Evolutionary conservation across 192 early-diverging fungal species (phyloP).

Genomic region (Podila epigama): DNA sequence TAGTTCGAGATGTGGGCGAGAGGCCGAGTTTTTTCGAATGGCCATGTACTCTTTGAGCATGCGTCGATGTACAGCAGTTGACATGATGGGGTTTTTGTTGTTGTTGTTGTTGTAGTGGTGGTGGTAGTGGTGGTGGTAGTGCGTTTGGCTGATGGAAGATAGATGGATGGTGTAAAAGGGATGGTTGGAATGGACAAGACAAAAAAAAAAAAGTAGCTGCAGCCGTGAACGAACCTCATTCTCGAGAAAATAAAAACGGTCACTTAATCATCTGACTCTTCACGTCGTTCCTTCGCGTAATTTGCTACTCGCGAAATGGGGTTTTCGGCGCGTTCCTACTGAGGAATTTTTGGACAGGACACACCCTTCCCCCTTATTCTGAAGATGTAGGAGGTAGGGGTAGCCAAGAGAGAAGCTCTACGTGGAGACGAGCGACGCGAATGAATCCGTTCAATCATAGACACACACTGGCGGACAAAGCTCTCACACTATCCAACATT

Average conservation of each 20-base stretch:
- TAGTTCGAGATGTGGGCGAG: conserved; percentile 62
- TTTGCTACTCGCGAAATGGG: too few relatives aligned
- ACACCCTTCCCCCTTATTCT: too few relatives aligned
- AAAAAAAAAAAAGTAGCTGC: neutral
- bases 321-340: too few relatives aligned
- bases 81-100: conserved; percentile 25
- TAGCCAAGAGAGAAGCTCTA: too few relatives aligned
- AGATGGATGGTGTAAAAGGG: neutral
- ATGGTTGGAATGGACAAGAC: neutral
- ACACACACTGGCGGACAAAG: too few relatives aligned
- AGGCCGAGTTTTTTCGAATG: conserved; percentile 56
- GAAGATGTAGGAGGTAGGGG: too few relatives aligned
- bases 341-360: too few relatives aligned
- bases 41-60: conserved; percentile 70
- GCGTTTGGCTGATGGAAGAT: neutral
- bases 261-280: neutral
- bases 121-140: neutral
- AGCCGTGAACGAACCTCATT: neutral
- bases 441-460: too few relatives aligned
- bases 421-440: too few relatives aligned
- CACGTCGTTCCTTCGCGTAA: too few relatives aligned
- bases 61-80: conserved; percentile 60
- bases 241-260: neutral
- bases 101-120: neutral
- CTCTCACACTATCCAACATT: too few relatives aligned